Percentiles rank a stretch among this genome's conserved stretches.
phyloP scores from a whole-genome alignment of 164 flowering plant genomes.

The Tinospora cordifolia region DNA sequence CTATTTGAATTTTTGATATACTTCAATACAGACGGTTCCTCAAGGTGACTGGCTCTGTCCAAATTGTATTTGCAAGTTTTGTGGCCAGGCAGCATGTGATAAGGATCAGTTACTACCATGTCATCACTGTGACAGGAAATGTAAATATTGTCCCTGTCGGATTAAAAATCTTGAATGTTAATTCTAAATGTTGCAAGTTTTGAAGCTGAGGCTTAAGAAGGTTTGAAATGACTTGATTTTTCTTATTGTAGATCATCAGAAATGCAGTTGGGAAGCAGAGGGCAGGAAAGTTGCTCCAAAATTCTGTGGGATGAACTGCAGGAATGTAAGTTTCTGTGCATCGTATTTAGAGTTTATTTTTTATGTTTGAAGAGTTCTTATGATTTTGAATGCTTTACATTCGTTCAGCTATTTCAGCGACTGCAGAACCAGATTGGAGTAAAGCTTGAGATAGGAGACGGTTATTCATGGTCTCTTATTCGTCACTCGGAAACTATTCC shows the following conservation, averaged over 20 bases:
- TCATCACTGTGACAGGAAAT: constrained; percentile 59
- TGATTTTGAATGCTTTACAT: too few species aligned
- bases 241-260: constrained; percentile 37
- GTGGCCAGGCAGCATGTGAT: constrained; percentile 34
- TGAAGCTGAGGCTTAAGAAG: background rate
- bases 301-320: constrained; percentile 50
- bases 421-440: constrained; percentile 23
- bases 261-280: constrained; percentile 24
- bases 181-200: background rate
- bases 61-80: constrained; percentile 73
- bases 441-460: constrained; percentile 11
- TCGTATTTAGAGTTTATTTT: background rate
- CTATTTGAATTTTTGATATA: background rate
- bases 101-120: constrained; percentile 35
- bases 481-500: background rate
- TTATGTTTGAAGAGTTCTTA: too few species aligned
- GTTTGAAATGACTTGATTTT: background rate
- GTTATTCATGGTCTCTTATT: constrained; percentile 28
- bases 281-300: constrained; percentile 10
- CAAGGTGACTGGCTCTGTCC: constrained; percentile 90
- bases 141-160: constrained; percentile 20
- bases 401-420: constrained; percentile 12
- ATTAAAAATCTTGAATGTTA: background rate
- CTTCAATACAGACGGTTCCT: constrained; percentile 52
- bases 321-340: constrained; percentile 26